Evolutionary conservation across 805 yeast genomes (phyloP), one percentile per base, ranked within the genome.

Genomic region (Komagataella pseudopastoris): DNA sequence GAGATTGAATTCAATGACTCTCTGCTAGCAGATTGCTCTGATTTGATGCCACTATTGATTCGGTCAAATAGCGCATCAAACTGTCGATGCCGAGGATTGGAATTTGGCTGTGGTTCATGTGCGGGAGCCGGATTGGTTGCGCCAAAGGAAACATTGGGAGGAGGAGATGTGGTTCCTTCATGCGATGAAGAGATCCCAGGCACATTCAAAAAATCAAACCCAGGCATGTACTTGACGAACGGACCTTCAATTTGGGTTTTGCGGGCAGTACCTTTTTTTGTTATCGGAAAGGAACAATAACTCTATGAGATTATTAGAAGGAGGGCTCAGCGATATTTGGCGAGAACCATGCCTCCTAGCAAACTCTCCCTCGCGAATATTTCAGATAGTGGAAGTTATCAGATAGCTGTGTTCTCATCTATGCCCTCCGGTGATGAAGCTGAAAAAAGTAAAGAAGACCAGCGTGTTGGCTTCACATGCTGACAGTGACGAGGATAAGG

Each of bases 101-200:
- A 47, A 51, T n/a, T 55, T 8, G 57, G 58, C 14, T 30, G 10
- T 10, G 39, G 39, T 30, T 10, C 39, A 30, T 30, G 39, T 30
- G 39, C 3, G 3, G 59, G 59, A 23, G 55, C 57, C n/a, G 68
- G 60, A 3, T 59, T 55, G 44, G 65, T 16, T 20, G 30, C 61
- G 16, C 77, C 75, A 60, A 78, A 77, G 2, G 82, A 76, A 6
- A 77, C 81, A 23, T 67, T 70, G 3, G 82, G 82, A 6, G 78
- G 79, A 3, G 74, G 72, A 8, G 64, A 53, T 45, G 44, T 46
- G 39, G 39, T 30, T 30, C 39, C 39, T 30, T 30, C 39, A 30
- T 14, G 39, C 14, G n/a, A 64, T 14, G 61, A 61, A 51, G 53
- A 55, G 17, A 68, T 55, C 4, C 70, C 73, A 5, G 75, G 71